Evolutionary conservation across 1,284 basidiomycete species (phyloP), one percentile per base, ranked within the genome.

Genomic region (Cerioporus squamosus): DNA sequence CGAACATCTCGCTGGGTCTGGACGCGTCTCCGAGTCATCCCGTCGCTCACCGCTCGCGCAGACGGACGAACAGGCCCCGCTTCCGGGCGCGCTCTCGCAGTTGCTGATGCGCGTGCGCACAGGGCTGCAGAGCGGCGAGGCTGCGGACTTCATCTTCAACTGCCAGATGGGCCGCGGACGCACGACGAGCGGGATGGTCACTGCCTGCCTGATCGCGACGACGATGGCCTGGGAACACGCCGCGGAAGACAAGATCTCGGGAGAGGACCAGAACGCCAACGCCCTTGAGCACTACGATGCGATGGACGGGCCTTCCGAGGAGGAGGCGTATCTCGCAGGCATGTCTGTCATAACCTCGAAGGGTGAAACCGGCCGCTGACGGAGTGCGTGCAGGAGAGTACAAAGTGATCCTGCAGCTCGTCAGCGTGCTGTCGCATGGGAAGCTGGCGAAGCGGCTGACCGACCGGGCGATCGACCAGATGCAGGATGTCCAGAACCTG

Each of bases 31-130:
- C n/a, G n/a, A n/a, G n/a, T n/a, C 10, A 60, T 46, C 20, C 12
- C 49, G 5, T 20, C 40, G 57, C 36, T 55, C 56, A 2, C 18
- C 70, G 12, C n/a, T 33, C 20, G 39, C 18, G 38, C 31, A 95
- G 94, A 98, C 95, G 14, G 96, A 98, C 69, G 95, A 98, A 74
- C 95, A 97, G 78, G 94, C 95, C 0, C 95, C 96, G 1, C 79
- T 98, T 15, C 96, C 95, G 0, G 89, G 82, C 40, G 93, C 94
- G 6, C 82, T 97, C 31, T 86, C 84, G 36, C 86, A 90, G 55
- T 79, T 98, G 44, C 80, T 96, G 29, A 82, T 87, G 33, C 85
- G 95, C 22, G 84, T 97, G 5, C 81, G 80, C 38, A 74, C 77
- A 5, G 90, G 90, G 9, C 53, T 70, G 14, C 45, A 55, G 45